phyloP scores from a whole-genome alignment of 1,284 basidiomycete species.

The Hypsizygus ulmarius region DNA sequence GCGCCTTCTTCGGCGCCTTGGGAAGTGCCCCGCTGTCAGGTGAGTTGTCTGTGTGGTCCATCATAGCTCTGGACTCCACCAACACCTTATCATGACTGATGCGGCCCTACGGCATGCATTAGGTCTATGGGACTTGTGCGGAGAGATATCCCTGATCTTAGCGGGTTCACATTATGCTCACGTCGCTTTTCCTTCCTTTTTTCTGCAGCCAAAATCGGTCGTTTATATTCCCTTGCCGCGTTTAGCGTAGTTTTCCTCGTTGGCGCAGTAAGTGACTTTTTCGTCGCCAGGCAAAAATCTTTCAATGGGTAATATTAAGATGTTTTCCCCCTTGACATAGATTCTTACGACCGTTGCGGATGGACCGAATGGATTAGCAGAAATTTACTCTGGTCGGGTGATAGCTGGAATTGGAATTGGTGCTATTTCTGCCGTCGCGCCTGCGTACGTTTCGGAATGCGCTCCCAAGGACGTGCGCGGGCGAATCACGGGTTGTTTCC shows the following conservation, averaged over 20 bases:
- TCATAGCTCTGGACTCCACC: not conserved
- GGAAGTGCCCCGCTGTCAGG: constrained; percentile 55
- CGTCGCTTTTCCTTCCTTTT: not conserved
- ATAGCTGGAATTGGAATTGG: constrained; percentile 68
- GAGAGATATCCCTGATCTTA: not conserved
- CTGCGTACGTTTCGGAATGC: constrained; percentile 78
- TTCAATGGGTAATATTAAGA: not conserved
- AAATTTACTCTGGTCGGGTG: constrained; percentile 77
- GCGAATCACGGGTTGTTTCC: constrained; percentile 74
- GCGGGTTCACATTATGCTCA: not conserved
- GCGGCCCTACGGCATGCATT: not conserved
- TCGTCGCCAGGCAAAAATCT: constrained; percentile 2
- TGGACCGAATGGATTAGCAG: constrained; percentile 47
- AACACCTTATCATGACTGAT: too few species aligned
- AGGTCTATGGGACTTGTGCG: not conserved
- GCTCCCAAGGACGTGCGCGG: constrained; percentile 74
- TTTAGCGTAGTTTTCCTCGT: constrained; percentile 63
- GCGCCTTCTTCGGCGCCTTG: constrained; percentile 79
- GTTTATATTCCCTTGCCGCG: constrained; percentile 52
- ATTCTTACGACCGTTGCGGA: constrained; percentile 60
- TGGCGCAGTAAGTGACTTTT: constrained; percentile 47
- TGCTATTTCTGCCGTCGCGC: constrained; percentile 62
- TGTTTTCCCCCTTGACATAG: constrained; percentile 12
- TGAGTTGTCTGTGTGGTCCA: constrained; percentile 26
- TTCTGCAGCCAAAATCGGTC: constrained; percentile 48